phyloP scores from a whole-genome alignment of 2,329 filamentous ascomycete genomes.

The Rhynchosporium graminicola region DNA sequence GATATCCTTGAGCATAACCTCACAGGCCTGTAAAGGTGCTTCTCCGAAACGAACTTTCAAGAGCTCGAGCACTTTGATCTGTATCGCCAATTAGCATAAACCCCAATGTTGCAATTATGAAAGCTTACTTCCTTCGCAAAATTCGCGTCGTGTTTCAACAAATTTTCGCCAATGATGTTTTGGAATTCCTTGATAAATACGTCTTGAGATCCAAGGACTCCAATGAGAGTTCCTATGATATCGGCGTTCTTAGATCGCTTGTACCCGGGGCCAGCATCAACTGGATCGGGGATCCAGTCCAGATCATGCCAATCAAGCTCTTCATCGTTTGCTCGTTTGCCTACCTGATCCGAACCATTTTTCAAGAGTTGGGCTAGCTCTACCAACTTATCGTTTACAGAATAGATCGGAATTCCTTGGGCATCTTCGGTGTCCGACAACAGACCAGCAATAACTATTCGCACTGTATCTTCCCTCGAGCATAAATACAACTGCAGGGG shows the following conservation, averaged over 20 bases:
- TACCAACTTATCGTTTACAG: conserved; percentile 54
- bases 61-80: conserved; percentile 78
- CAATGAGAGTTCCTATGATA: conserved; percentile 87
- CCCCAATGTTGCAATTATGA: background rate
- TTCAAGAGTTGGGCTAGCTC: conserved; percentile 67
- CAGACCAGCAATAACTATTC: conserved; percentile 74
- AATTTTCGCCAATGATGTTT: conserved; percentile 79
- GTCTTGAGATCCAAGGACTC: conserved; percentile 84
- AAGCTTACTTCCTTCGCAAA: conserved; percentile 68
- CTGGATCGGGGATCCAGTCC: conserved; percentile 88
- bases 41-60: conserved; percentile 90
- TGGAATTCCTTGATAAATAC: conserved; percentile 95
- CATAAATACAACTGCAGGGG: conserved; percentile 76
- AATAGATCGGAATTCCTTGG: conserved; percentile 40
- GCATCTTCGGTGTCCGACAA: conserved; percentile 59
- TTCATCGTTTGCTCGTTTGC: conserved; percentile 58
- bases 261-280: conserved; percentile 91
- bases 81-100: conserved; percentile 13
- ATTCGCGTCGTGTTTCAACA: conserved; percentile 65
- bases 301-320: conserved; percentile 90
- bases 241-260: conserved; percentile 86
- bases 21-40: conserved; percentile 81
- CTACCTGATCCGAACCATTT: conserved; percentile 47
- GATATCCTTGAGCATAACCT: conserved; percentile 96
- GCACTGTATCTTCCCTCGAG: conserved; percentile 74